Conservation (phyloP, 2,329 filamentous ascomycete species). For the Conoideocrella luteorostrata region DNA sequence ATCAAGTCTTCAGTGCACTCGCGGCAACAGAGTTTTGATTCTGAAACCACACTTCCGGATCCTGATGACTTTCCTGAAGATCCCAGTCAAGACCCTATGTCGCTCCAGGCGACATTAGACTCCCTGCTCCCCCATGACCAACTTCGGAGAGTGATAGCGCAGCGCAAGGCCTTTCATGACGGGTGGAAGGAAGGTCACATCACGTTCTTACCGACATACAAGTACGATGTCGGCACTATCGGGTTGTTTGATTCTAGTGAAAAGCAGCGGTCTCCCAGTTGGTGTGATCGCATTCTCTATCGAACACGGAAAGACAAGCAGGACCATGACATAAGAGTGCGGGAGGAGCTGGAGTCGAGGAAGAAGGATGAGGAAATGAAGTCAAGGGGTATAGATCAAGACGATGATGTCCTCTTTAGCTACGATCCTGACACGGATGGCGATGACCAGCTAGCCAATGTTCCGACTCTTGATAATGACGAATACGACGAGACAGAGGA, state of each 20-base stretch:
- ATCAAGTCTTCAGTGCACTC: slow-evolving; percentile 26
- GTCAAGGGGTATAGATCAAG: slow-evolving; percentile 66
- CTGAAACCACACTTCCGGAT: slow-evolving; percentile 43
- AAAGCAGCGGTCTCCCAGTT: slow-evolving; percentile 86
- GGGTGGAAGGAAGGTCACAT: slow-evolving; percentile 89
- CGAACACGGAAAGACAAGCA: slow-evolving; percentile 67
- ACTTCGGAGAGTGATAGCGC: slow-evolving; percentile 64
- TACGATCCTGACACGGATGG: slow-evolving; percentile 78
- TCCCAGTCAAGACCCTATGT: slow-evolving; percentile 70
- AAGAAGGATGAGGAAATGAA: slow-evolving; percentile 82
- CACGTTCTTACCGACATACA: slow-evolving; percentile 88
- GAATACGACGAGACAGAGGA: slow-evolving; percentile 47
- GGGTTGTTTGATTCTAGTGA: slow-evolving; percentile 92
- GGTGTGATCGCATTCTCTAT: slow-evolving; percentile 93
- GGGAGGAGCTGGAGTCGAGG: slow-evolving; percentile 60
- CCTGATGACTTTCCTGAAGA: slow-evolving; percentile 63
- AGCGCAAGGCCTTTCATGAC: slow-evolving; percentile 77
- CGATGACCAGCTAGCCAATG: slow-evolving; percentile 30
- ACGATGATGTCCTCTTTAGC: slow-evolving; percentile 83
- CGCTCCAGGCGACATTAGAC: slow-evolving; percentile 79
- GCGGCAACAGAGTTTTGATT: slow-evolving; percentile 32
- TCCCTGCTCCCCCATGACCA: slow-evolving; percentile 90
- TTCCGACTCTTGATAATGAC: slow-evolving; percentile 48
- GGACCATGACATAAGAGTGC: slow-evolving; percentile 55
- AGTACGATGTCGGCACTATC: slow-evolving; percentile 93